Evolutionary conservation across 768 basidiomycete species (phyloP), one percentile per base, ranked within the genome.

Genomic region (Trametes sanguinea): DNA sequence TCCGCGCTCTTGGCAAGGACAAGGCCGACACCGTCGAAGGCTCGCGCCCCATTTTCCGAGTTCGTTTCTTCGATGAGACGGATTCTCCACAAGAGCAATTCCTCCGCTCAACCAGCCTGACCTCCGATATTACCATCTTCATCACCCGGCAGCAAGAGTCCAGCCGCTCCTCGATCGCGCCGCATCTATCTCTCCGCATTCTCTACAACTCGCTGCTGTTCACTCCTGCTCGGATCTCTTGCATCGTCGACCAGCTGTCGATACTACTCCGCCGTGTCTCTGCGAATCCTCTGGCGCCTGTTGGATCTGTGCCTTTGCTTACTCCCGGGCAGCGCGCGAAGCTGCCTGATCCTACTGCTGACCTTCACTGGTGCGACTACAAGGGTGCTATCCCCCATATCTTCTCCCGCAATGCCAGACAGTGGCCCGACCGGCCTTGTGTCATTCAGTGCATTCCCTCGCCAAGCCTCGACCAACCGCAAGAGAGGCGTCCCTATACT

Each of bases 351-450:
- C 94, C 96, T 2, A 86, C 84, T 10, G 89, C 85, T 14, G 89
- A 98, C 73, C 83, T 99, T 39, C 85, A 97, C 68, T 99, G 97
- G 96, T 96, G 94, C 74, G 95, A 89, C 54, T 99, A 89, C 85
- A 94, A 95, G 73, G 97, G 96, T 35, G 92, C 96, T 6, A 98
- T 99, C 71, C 94, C 96, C 13, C 91, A 96, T 72, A 85, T 98
- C 27, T 98, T 99, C 75, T 90, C 94, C 9, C 77, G 78, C 40
- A 98, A 99, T 76, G 97, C 97, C 2, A 78, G 81, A 10, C 75
- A 78, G 59, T 84, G 85, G 75, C 95, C 96, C 0, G 88, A 93
- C 33, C 80, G 88, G n/a, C 79, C 90, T 4, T 98, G 96, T 68
- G 91, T 99, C 37, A 79, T 98, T 51, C 96, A 99, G 74, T 86